A percentile compares a stretch with the other conserved stretches of the same genome.
Conservation (phyloP, 1,139 yeast genomes). For the Scheffersomyces parashehatae region DNA sequence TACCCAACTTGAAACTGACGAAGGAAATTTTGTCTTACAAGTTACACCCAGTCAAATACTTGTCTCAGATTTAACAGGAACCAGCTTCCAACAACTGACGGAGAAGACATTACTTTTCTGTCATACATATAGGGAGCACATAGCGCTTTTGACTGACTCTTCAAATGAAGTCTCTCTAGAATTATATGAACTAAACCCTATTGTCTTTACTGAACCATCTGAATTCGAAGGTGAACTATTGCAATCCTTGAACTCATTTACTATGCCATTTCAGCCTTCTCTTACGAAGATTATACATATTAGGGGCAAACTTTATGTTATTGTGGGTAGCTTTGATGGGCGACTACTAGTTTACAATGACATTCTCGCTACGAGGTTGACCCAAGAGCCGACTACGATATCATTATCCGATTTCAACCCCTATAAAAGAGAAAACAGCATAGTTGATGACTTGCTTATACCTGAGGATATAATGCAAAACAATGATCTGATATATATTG, state of each 20-base stretch:
- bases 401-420: constrained; percentile 7
- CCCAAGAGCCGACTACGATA: not conserved
- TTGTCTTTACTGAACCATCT: not conserved
- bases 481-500: constrained; percentile 12
- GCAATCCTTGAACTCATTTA: not conserved
- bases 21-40: constrained; percentile 11
- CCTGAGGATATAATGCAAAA: constrained; percentile 9
- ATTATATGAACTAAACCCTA: not conserved
- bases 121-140: constrained; percentile 2
- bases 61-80: constrained; percentile 10
- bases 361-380: no score
- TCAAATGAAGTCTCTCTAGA: not conserved
- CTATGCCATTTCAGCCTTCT: constrained; percentile 8
- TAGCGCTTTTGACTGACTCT: constrained; percentile 10
- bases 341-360: constrained; percentile 1
- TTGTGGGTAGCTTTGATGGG: constrained; percentile 13
- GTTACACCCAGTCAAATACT: constrained; percentile 10
- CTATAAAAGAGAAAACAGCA: constrained; percentile 1
- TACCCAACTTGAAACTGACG: constrained; percentile 6
- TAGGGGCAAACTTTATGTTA: not conserved
- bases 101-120: constrained; percentile 4
- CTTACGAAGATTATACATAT: constrained; percentile 2
- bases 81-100: not conserved
- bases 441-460: constrained; percentile 5
- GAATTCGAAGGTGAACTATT: not conserved